A percentile compares a stretch with the other conserved stretches of the same genome.
These are phyloP conservation scores for Kwoniella pini DNA, from an alignment of 768 basidiomycete species.

Conservation along the genomic window DNA sequence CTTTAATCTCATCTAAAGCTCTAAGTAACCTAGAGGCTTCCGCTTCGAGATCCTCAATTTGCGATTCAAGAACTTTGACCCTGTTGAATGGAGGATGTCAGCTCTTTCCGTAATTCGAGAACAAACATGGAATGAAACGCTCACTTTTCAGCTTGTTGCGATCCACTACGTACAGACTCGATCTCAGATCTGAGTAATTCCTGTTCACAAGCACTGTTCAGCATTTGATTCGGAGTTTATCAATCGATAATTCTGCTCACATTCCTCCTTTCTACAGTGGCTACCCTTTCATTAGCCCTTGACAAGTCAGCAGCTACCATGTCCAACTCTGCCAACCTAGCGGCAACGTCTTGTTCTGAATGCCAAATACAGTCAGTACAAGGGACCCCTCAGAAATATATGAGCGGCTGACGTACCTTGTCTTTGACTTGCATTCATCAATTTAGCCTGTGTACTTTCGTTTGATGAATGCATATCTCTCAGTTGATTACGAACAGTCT, in stretches of 20 bases:
- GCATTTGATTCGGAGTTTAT: constrained; percentile 4
- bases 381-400: background rate
- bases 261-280: constrained; percentile 88
- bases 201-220: constrained; percentile 56
- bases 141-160: constrained; percentile 47
- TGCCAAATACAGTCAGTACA: background rate
- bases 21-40: constrained; percentile 71
- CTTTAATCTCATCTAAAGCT: constrained; percentile 60
- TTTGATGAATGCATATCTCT: constrained; percentile 86
- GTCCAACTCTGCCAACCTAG: constrained; percentile 88
- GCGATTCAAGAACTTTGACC: constrained; percentile 69
- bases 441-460: constrained; percentile 87
- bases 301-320: constrained; percentile 93
- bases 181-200: constrained; percentile 95
- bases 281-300: constrained; percentile 89
- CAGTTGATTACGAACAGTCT: constrained; percentile 83
- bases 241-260: constrained; percentile 56
- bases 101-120: no score
- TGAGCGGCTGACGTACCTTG: constrained; percentile 63
- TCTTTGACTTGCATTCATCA: constrained; percentile 84
- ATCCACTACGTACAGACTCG: constrained; percentile 78
- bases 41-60: constrained; percentile 72
- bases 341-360: constrained; percentile 84
- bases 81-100: constrained; percentile 55
- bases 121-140: background rate